phyloP scores from a whole-genome alignment of 345 rosid genomes.

The Citropsis articulata region DNA sequence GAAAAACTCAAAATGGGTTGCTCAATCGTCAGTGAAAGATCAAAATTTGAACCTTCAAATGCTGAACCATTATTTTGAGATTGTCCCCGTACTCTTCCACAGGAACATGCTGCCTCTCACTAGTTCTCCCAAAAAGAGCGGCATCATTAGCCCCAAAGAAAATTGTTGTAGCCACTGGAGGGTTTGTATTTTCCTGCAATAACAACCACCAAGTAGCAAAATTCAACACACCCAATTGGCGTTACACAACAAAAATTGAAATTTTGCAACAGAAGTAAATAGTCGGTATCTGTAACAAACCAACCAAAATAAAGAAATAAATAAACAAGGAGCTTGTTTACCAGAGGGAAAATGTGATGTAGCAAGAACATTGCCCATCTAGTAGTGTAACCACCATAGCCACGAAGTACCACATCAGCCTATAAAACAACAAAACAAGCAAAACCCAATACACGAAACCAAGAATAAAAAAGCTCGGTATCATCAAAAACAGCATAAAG shows the following conservation, averaged over 20 bases:
- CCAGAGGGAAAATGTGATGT: constrained; percentile 68
- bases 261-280: not conserved
- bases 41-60: constrained; percentile 60
- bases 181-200: constrained; percentile 44
- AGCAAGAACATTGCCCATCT: constrained; percentile 92
- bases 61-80: constrained; percentile 62
- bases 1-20: not conserved
- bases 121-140: constrained; percentile 64
- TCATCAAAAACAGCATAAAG: not conserved
- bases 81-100: constrained; percentile 71
- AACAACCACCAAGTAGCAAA: not conserved
- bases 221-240: not conserved
- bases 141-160: constrained; percentile 99
- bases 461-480: not conserved
- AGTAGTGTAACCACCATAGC: constrained; percentile 92
- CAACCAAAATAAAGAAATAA: not conserved
- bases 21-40: not conserved
- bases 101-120: constrained; percentile 81
- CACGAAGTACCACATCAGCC: constrained; percentile 87
- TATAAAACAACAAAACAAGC: constrained; percentile 11
- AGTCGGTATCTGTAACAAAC: not conserved
- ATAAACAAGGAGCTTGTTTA: constrained; percentile 14
- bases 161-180: constrained; percentile 72
- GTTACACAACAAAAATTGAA: not conserved
- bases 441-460: not conserved